Evolutionary conservation across 257 asterid genomes (phyloP).

Genomic region (Jasminum sambac): DNA sequence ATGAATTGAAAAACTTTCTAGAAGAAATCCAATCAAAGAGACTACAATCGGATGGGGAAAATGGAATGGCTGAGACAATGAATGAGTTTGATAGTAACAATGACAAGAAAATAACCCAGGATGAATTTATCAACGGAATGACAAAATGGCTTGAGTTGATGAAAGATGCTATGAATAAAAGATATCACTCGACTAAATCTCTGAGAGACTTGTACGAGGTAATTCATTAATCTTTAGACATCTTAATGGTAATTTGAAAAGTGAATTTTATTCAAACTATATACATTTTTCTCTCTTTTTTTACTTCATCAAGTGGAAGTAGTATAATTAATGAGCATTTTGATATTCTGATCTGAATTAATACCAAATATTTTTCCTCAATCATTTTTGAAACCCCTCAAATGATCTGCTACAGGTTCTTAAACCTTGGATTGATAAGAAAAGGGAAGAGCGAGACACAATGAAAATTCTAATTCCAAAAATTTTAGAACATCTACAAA

Average conservation of each 20-base stretch:
- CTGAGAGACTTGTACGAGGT: slow-evolving; percentile 29
- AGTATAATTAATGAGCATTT: background rate
- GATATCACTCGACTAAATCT: slow-evolving; percentile 19
- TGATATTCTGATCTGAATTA: background rate
- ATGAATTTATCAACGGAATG: slow-evolving; percentile 45
- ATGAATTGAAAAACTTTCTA: slow-evolving; percentile 39
- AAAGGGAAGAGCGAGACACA: slow-evolving; percentile 41
- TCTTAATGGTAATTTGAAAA: background rate
- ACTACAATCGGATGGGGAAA: slow-evolving; percentile 25
- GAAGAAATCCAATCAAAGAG: slow-evolving; percentile 29
- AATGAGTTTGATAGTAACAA: slow-evolving; percentile 35
- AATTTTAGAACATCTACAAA: slow-evolving; percentile 36
- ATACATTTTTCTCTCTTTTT: too few species aligned
- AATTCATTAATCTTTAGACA: background rate
- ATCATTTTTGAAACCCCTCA: background rate
- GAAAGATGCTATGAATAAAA: slow-evolving; percentile 27
- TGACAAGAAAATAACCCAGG: slow-evolving; percentile 32
- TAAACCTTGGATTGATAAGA: slow-evolving; percentile 43
- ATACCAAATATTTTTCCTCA: background rate
- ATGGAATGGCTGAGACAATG: slow-evolving; percentile 27
- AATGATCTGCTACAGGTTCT: slow-evolving; percentile 29
- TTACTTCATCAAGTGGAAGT: background rate
- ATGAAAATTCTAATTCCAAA: slow-evolving; percentile 48
- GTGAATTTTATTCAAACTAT: background rate
- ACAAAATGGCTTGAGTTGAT: slow-evolving; percentile 38